A percentile compares a stretch with the other conserved stretches of the same genome.
Evolutionary conservation across 805 yeast species (phyloP).

Genomic region (Spathaspora arborariae): DNA sequence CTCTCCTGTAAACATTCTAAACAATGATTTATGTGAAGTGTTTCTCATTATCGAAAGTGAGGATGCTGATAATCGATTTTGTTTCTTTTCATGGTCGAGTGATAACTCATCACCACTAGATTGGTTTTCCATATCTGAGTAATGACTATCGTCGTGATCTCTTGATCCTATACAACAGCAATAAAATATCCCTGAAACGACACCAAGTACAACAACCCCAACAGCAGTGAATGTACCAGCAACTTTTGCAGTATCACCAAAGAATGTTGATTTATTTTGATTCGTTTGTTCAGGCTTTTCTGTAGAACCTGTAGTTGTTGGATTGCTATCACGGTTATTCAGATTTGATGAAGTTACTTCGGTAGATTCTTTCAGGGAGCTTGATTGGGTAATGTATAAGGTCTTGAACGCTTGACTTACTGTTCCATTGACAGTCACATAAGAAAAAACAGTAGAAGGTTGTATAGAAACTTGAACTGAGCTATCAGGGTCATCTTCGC

Average conservation of each 20-base stretch:
- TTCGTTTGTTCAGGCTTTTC: conserved; percentile 1
- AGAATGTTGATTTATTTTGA: conserved; percentile 42
- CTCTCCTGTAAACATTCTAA: conserved; percentile 19
- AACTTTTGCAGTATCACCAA: conserved; percentile 68
- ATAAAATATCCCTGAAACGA: conserved; percentile 40
- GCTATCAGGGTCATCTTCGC: conserved; percentile 8
- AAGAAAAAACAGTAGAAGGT: conserved; percentile 30
- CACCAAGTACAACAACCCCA: conserved; percentile 53
- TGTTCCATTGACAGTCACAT: conserved; percentile 31
- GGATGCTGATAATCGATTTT: conserved; percentile 1
- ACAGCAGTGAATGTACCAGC: conserved; percentile 84
- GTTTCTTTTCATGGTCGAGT: conserved; percentile 15
- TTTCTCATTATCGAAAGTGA: conserved; percentile 24
- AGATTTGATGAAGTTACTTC: conserved; percentile 16
- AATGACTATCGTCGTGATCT: conserved; percentile 10
- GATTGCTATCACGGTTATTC: neutral
- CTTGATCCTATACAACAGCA: conserved; percentile 26
- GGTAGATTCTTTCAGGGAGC: conserved; percentile 15
- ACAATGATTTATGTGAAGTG: conserved; percentile 32
- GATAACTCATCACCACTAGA: conserved; percentile 30
- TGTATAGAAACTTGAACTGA: conserved; percentile 16
- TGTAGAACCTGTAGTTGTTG: conserved; percentile 7
- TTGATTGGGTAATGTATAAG: conserved; percentile 12
- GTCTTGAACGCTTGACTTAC: conserved; percentile 14
- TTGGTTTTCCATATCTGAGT: conserved; percentile 38